Conservation (phyloP, 352 stramenopile species). For the Pythium utonaiense region DNA sequence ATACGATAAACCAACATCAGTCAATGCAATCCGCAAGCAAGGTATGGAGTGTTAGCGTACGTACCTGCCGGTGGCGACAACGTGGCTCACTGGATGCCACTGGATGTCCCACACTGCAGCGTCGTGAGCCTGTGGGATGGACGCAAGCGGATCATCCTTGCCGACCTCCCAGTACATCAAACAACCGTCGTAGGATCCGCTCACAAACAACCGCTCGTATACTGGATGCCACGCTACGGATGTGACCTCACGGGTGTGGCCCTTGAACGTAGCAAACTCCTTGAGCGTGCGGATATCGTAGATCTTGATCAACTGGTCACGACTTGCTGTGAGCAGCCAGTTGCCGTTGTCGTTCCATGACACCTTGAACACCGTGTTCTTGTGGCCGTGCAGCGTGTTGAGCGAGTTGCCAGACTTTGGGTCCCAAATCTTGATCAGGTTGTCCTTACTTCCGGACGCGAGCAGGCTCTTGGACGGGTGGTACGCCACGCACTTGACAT, state of each 20-base stretch:
- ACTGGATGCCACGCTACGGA: slow-evolving; percentile 96
- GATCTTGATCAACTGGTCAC: slow-evolving; percentile 98
- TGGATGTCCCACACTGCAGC: slow-evolving; percentile 98
- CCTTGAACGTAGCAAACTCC: slow-evolving; percentile 93
- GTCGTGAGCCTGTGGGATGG: slow-evolving; percentile 92
- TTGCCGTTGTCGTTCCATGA: slow-evolving; percentile 98
- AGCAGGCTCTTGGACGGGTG: slow-evolving; percentile 94
- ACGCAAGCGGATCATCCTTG: slow-evolving; percentile 79
- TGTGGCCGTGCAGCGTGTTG: slow-evolving; percentile 96
- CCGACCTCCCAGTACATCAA: slow-evolving; percentile 97
- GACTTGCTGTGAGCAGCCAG: slow-evolving; percentile 95
- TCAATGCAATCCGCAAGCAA: background rate
- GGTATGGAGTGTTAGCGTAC: slow-evolving; percentile 1
- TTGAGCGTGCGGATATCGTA: slow-evolving; percentile 98
- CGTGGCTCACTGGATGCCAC: slow-evolving; percentile 96
- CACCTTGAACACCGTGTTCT: slow-evolving; percentile 97
- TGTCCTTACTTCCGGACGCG: slow-evolving; percentile 95
- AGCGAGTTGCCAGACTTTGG: slow-evolving; percentile 90
- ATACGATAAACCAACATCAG: slow-evolving; percentile 10
- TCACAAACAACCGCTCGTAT: slow-evolving; percentile 95
- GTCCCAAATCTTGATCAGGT: slow-evolving; percentile 98
- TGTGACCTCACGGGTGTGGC: slow-evolving; percentile 95
- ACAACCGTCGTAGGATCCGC: slow-evolving; percentile 96
- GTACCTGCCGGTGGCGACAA: slow-evolving; percentile 92
- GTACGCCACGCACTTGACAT: slow-evolving; percentile 97